Evolutionary conservation across 164 flowering plant genomes (phyloP).

Genomic region (Stephania cephalantha): DNA sequence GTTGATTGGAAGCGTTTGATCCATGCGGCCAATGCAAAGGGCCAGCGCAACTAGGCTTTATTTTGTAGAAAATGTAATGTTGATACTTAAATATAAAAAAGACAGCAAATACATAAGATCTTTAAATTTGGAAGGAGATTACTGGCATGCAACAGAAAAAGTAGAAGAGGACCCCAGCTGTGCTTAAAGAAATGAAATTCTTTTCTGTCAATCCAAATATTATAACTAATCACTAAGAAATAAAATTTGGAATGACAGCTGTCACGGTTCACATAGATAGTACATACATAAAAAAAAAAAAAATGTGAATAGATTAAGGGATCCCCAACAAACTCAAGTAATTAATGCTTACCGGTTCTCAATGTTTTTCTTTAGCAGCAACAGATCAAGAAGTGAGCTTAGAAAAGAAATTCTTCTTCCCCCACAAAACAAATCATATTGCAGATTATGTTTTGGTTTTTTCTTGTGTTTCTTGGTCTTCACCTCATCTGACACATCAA

Average conservation of each 20-base stretch:
- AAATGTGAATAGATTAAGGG: neutral
- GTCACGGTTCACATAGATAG: too few relatives aligned
- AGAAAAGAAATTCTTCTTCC: slow-evolving; percentile 36
- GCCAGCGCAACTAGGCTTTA: too few relatives aligned
- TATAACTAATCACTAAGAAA: too few relatives aligned
- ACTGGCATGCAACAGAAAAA: neutral
- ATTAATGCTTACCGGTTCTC: slow-evolving; percentile 43
- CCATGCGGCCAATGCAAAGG: too few relatives aligned
- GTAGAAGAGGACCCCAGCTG: neutral
- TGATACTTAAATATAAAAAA: neutral
- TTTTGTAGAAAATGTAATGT: too few relatives aligned
- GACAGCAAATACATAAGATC: neutral
- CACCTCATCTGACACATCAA: slow-evolving; percentile 25
- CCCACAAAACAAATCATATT: slow-evolving; percentile 19
- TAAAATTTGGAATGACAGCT: too few relatives aligned
- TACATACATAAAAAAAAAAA: neutral
- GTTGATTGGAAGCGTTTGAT: too few relatives aligned
- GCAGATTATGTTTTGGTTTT: slow-evolving; percentile 11
- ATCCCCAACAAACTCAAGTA: neutral
- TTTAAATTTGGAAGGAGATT: neutral
- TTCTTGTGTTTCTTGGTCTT: slow-evolving; percentile 41
- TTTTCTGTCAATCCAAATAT: too few relatives aligned
- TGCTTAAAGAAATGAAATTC: too few relatives aligned
- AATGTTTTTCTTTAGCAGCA: slow-evolving; percentile 74
- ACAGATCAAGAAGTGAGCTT: slow-evolving; percentile 73